phyloP scores from a whole-genome alignment of 164 flowering plant genomes.

The Cinnamomum micranthum region DNA sequence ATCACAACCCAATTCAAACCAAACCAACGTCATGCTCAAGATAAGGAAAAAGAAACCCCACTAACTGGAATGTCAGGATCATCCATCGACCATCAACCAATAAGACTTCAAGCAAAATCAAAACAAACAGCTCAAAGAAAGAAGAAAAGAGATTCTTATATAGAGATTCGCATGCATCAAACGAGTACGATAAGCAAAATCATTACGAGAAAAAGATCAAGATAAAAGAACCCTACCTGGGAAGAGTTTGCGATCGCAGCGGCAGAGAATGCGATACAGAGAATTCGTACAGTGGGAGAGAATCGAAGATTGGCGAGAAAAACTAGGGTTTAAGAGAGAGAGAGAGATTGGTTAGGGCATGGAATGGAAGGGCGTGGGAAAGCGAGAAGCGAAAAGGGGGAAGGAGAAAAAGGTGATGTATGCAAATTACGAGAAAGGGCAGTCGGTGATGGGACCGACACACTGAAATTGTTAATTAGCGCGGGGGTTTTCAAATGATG shows the following conservation, averaged over 20 bases:
- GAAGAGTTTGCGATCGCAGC: background rate
- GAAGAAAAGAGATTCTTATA: background rate
- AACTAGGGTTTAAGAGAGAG: background rate
- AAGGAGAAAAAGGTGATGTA: constrained; percentile 7
- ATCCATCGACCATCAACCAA: too few relatives aligned
- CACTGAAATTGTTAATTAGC: too few relatives aligned
- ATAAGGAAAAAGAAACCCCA: too few relatives aligned
- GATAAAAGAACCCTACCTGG: constrained; percentile 11
- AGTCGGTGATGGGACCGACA: background rate
- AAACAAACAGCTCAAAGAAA: background rate
- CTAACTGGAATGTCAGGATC: too few relatives aligned
- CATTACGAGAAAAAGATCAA: background rate
- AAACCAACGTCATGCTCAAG: too few relatives aligned
- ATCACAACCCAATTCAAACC: too few relatives aligned
- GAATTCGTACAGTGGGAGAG: too few relatives aligned
- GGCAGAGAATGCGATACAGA: background rate
- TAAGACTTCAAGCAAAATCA: too few relatives aligned
- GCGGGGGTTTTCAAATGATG: background rate
- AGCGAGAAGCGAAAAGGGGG: background rate
- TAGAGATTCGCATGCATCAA: background rate
- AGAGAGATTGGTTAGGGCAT: constrained; percentile 5
- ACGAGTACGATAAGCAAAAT: background rate
- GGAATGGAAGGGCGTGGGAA: background rate
- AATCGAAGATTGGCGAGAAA: constrained; percentile 4
- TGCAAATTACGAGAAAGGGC: constrained; percentile 33